Evolutionary conservation across 768 basidiomycete species (phyloP).

Genomic region (Bullera alba): DNA sequence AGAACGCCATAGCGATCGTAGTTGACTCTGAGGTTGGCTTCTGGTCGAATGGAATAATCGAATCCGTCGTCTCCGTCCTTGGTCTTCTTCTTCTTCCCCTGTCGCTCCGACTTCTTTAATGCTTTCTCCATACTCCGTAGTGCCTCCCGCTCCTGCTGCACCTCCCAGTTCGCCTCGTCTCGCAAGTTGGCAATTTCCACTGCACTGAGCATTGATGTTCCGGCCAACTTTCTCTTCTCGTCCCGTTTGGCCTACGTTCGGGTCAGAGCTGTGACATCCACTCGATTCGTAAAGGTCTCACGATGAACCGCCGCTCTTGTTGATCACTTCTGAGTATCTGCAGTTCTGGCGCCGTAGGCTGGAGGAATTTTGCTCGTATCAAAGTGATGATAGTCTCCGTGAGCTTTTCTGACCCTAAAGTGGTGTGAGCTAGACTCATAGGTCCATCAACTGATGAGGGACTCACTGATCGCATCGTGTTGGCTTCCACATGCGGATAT

Average conservation of each 20-base stretch:
- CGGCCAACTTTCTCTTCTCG: not conserved
- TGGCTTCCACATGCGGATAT: constrained; percentile 48
- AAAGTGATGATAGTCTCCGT: constrained; percentile 14
- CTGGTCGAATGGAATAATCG: constrained; percentile 52
- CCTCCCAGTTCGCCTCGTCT: constrained; percentile 11
- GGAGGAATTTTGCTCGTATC: constrained; percentile 18
- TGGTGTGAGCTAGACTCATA: not conserved
- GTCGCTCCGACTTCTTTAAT: constrained; percentile 8
- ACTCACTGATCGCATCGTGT: constrained; percentile 56
- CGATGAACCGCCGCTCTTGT: constrained; percentile 12
- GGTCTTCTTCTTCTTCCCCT: constrained; percentile 22
- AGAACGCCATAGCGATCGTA: constrained; percentile 79
- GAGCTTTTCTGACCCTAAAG: constrained; percentile 7
- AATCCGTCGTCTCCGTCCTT: constrained; percentile 43
- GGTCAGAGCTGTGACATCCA: not conserved
- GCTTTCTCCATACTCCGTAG: constrained; percentile 15
- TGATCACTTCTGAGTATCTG: constrained; percentile 21
- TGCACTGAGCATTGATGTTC: constrained; percentile 9
- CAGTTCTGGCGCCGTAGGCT: constrained; percentile 17
- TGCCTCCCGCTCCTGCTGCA: constrained; percentile 13
- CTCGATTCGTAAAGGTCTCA: not conserved
- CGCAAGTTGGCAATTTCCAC: constrained; percentile 9
- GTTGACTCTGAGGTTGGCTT: constrained; percentile 76
- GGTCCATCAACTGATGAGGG: not conserved
- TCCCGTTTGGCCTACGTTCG: constrained; percentile 6